Evolutionary conservation across 2,329 filamentous ascomycete species (phyloP).

Genomic region (Stachybotrys echinatus): DNA sequence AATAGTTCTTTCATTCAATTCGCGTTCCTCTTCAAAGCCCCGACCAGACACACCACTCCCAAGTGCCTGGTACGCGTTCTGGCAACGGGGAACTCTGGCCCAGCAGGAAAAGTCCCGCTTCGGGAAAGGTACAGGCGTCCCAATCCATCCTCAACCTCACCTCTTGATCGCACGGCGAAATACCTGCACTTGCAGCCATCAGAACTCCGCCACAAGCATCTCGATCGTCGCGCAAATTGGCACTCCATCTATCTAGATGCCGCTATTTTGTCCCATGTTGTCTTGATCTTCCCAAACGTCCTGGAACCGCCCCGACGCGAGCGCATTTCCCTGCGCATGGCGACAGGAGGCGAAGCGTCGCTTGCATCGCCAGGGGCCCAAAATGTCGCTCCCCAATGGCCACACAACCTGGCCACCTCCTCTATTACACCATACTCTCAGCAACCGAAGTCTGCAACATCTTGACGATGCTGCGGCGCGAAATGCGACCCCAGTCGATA

Average conservation of each 20-base stretch:
- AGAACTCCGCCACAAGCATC: conserved; percentile 38
- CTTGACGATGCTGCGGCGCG: conserved; percentile 54
- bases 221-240: conserved; percentile 29
- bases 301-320: conserved; percentile 45
- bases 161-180: conserved; percentile 48
- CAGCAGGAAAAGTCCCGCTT: conserved; percentile 31
- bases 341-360: conserved; percentile 43
- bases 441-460: conserved; percentile 46
- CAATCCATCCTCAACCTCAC: conserved; percentile 49
- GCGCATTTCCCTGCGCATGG: conserved; percentile 50
- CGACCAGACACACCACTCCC: neutral
- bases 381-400: conserved; percentile 64
- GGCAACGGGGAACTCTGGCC: conserved; percentile 12
- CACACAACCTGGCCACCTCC: conserved; percentile 61
- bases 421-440: conserved; percentile 42
- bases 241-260: conserved; percentile 47
- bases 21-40: no score
- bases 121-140: conserved; percentile 32
- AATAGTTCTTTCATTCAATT: neutral
- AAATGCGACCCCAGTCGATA: conserved; percentile 47
- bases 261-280: conserved; percentile 43
- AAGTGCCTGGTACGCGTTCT: conserved; percentile 13
- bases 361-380: conserved; percentile 44
- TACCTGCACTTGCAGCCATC: conserved; percentile 45
- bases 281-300: conserved; percentile 41